Percentiles rank a stretch among this genome's conserved stretches.
phyloP scores from a whole-genome alignment of 192 early-diverging fungal species.

The Backusella parvicylindrica region DNA sequence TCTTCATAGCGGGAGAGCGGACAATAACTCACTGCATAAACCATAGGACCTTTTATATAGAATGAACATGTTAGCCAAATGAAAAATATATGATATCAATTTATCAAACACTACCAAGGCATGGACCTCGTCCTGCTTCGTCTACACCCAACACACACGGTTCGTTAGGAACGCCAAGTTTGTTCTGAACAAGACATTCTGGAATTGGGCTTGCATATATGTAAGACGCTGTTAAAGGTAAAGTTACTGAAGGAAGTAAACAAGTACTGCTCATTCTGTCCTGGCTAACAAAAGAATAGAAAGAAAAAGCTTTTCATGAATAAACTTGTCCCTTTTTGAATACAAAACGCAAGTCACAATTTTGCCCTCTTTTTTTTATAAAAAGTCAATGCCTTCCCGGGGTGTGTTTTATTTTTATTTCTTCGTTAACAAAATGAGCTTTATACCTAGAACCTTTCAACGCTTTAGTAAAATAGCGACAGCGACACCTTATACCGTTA shows the following conservation, averaged over 20 bases:
- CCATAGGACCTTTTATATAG: conserved; percentile 79
- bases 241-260: conserved; percentile 13
- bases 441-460: background rate
- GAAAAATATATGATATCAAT: background rate
- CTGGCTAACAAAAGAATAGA: background rate
- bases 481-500: background rate
- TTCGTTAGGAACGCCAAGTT: conserved; percentile 28
- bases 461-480: background rate
- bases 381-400: background rate
- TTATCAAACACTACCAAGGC: conserved; percentile 54
- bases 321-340: background rate
- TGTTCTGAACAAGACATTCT: background rate
- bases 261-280: background rate
- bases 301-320: background rate
- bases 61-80: too few relatives aligned
- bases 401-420: background rate
- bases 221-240: conserved; percentile 40
- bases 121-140: conserved; percentile 96
- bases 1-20: conserved; percentile 57
- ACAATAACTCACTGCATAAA: conserved; percentile 89
- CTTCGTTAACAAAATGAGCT: background rate
- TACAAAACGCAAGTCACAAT: background rate
- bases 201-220: conserved; percentile 36
- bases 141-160: conserved; percentile 87
- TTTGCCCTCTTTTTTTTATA: background rate